These are phyloP conservation scores for Xylariaceae sp. DNA, from an alignment of 2,329 filamentous ascomycete genomes.

Conservation along the genomic window DNA sequence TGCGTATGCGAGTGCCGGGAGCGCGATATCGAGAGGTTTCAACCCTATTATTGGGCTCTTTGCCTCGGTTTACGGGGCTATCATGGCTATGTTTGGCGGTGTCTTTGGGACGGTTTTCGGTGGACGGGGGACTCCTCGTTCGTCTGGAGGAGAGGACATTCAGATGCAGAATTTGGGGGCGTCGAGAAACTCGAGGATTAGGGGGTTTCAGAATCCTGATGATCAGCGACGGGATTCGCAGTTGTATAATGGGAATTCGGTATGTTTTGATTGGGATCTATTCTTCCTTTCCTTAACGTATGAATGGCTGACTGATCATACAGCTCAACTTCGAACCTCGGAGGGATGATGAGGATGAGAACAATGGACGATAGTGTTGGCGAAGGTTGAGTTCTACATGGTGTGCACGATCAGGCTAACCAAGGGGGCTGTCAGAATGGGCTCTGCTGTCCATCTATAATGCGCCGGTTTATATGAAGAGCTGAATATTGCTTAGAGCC, in stretches of 20 bases:
- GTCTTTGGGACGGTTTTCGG: constrained; percentile 24
- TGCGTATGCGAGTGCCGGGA: constrained; percentile 36
- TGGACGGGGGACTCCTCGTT: background rate
- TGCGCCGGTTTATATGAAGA: too few relatives aligned
- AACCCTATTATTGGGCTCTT: constrained; percentile 19
- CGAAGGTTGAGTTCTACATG: too few relatives aligned
- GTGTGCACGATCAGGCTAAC: too few relatives aligned
- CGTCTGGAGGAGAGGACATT: constrained; percentile 17
- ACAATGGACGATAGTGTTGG: constrained; percentile 1
- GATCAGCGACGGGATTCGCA: constrained; percentile 59
- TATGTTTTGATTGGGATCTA: constrained; percentile 38
- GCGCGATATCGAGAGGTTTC: constrained; percentile 26
- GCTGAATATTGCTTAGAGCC: too few relatives aligned
- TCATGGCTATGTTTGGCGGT: constrained; percentile 24
- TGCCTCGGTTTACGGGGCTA: constrained; percentile 14
- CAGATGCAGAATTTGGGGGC: constrained; percentile 30
- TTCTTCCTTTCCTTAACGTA: background rate
- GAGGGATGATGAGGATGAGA: constrained; percentile 53
- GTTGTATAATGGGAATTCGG: constrained; percentile 89
- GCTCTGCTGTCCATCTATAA: too few relatives aligned
- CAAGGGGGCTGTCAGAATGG: too few relatives aligned
- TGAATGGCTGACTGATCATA: constrained; percentile 24
- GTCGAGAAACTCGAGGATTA: constrained; percentile 30
- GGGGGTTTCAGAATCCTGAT: constrained; percentile 51
- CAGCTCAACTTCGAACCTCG: constrained; percentile 67